phyloP scores from a whole-genome alignment of 768 basidiomycete species.

The Panaeolus cyanescens region DNA sequence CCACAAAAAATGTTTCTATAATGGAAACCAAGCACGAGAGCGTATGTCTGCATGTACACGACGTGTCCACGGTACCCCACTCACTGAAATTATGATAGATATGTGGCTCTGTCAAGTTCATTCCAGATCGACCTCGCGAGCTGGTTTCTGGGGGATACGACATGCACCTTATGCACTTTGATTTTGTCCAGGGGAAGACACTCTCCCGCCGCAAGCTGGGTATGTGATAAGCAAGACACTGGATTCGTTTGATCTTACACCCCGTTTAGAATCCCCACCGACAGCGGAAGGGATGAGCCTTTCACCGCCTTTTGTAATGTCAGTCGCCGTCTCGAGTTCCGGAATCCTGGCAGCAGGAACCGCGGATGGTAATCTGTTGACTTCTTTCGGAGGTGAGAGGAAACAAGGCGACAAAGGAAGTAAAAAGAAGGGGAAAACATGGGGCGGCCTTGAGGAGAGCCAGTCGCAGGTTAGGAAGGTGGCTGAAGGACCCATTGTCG shows the following conservation, averaged over 20 bases:
- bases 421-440: conserved; percentile 66
- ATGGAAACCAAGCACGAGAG: conserved; percentile 68
- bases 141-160: conserved; percentile 82
- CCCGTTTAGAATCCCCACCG: neutral
- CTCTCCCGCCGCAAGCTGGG: conserved; percentile 64
- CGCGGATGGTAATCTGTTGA: conserved; percentile 73
- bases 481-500: conserved; percentile 76
- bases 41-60: conserved; percentile 42
- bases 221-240: conserved; percentile 10
- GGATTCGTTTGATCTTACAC: neutral
- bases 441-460: conserved; percentile 65
- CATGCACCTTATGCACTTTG: conserved; percentile 65
- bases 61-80: neutral
- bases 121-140: conserved; percentile 71
- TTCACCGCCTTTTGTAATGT: conserved; percentile 77
- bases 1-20: conserved; percentile 42
- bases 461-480: conserved; percentile 48
- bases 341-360: conserved; percentile 72
- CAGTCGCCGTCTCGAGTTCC: conserved; percentile 54
- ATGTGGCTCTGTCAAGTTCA: conserved; percentile 68
- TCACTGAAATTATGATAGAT: conserved; percentile 26
- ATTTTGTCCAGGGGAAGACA: conserved; percentile 53
- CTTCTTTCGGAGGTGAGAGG: conserved; percentile 72
- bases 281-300: conserved; percentile 56
- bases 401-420: conserved; percentile 41